Base-by-base conservation (phyloP, 2,329 filamentous ascomycete species). In the Zymoseptoria tritici region DNA sequence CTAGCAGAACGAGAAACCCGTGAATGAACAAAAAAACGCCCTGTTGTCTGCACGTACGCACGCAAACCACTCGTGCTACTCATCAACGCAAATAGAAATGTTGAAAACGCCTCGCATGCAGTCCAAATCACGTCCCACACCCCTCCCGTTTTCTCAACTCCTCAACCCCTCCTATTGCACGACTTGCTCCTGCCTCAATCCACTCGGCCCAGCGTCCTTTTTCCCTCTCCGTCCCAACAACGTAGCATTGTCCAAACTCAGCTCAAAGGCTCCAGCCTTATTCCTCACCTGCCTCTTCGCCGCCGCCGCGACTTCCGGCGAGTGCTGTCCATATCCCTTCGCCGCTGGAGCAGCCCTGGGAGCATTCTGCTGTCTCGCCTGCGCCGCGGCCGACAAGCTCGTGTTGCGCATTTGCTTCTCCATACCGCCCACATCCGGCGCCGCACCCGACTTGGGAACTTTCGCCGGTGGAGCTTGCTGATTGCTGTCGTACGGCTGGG, bases 241-340 rank as follows among this genome's bases (percentile, higher is more conserved):
- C 1, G 92, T 97, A 1, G 94, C 90, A 58, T 94, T 94, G 65
- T 96, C 91, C 46, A 99, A 78, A 71, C 86, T 97, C 53, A 99
- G 82, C 75, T 99, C 94, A 67, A 99, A 99, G 0, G 89, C 86
- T 31, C 90, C 91, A 9, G 69, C 66, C 74, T 87, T 89, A 67
- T 89, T 85, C 63, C 81, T 82, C 59, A 94, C 90, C 70, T 91
- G 90, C 70, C 90, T 86, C 68, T 88, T 87, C 3, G 91, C 92
- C 0, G 92, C 91, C 0, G 89, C 87, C 0, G 92, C 90, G 0
- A 97, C 89, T 1, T 88, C 81, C 0, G 92, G 84, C 57, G 89
- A 93, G 71, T 97, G 93, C 72, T 96, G 91, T 2, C 91, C 92
- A 68, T 96, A 97, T 0, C 92, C 92, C 65, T 81, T 84, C 56